Base-by-base conservation (phyloP, 352 stramenopile genomes). In the Thalassiosira delicatula region DNA sequence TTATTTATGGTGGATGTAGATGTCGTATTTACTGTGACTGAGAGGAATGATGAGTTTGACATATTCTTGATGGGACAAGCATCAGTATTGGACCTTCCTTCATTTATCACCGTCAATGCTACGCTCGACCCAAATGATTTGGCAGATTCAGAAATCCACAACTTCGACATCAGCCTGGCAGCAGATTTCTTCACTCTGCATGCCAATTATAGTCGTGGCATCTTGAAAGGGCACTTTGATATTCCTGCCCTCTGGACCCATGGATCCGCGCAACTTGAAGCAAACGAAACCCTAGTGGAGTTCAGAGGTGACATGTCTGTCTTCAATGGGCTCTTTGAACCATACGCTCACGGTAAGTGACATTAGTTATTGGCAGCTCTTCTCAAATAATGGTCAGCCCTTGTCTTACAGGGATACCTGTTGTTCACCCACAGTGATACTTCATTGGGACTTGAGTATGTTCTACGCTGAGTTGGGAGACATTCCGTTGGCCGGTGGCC, bases 281-380 rank as follows among this genome's bases (percentile, higher is more conserved):
- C 37, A 46, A 46, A 46, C 14, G 14, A 46, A 7, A 46, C 37
- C 7, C 7, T 14, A 14, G 37, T 14, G 7, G 7, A 7, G 7
- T 46, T 46, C 37, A 14, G 37, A 14, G 7, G 7, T 14, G 61
- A n/a, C 21, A 35, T 21, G 61, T 42, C 23, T 72, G 59, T 62
- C 19, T 72, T 72, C 17, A 62, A 62, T 25, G 25, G 21, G 19
- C 32, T 21, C 25, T 37, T 37, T n/a, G n/a, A n/a, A n/a, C n/a
- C n/a, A n/a, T n/a, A n/a, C n/a, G n/a, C n/a, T n/a, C n/a, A n/a
- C n/a, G n/a, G n/a, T n/a, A n/a, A n/a, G n/a, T n/a, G n/a, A n/a
- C n/a, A n/a, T n/a, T n/a, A n/a, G n/a, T n/a, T n/a, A n/a, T n/a
- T n/a, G n/a, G n/a, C n/a, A n/a, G n/a, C n/a, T n/a, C n/a, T n/a